Base-by-base conservation (phyloP, 495 filamentous ascomycete genomes). In the Trichoderma gamsii region DNA sequence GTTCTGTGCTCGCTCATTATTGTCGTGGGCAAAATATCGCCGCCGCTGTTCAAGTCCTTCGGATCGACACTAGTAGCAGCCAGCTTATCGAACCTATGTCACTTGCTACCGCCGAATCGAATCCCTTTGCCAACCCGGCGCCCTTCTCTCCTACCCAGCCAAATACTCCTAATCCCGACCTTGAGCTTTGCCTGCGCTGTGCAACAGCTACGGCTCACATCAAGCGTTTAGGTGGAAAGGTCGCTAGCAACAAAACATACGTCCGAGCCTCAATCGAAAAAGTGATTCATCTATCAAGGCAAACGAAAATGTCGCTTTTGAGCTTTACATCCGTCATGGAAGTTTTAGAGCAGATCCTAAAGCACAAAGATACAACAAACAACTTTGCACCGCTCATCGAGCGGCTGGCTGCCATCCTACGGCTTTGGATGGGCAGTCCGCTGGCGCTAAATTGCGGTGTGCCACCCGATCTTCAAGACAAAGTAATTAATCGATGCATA, bases 121-220 rank as follows among this genome's bases (percentile, higher is more conserved):
- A 63, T 35, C 27, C 56, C 18, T 27, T 51, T 35, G 11, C 35
- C n/a, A 25, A 6, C 23, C 21, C 13, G 1, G 70, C 71, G 52
- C 72, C 74, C 29, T 70, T 73, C 8, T 72, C 71, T 71, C 73
- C 75, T 67, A 72, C 76, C 0, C 71, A 74, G 44, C 16, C 65
- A 8, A 63, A 72, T 61, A 61, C 70, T 43, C 63, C 79, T 29
- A 76, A 87, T 21, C 81, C 84, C 3, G 91, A 94, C 71, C 84
- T 92, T 27, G 82, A 82, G 18, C 83, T 90, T 69, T 88, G 92
- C 3, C 85, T 96, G 12, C 86, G 88, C 25, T 92, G 92, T 69
- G 91, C 92, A 11, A 93, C 92, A 85, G 89, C 90, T 64, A 86
- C 91, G 15, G 84, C 89, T 13, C 84, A 94, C 49, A 80, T 92